Conservation (phyloP, 2,329 filamentous ascomycete genomes). For the Alternaria tenuissima region DNA sequence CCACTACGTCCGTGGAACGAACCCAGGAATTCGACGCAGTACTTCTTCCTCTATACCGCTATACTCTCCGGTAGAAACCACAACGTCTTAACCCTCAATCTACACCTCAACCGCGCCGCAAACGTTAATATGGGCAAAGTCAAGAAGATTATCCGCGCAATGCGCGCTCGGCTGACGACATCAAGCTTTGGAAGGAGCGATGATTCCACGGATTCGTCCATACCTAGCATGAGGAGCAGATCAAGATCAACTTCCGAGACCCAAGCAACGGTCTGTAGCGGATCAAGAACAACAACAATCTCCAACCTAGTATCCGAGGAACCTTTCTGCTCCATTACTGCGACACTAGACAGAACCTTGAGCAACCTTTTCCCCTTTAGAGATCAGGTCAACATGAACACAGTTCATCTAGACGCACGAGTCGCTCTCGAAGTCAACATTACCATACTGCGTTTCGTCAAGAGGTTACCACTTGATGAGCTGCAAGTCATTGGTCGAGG, state of each 20-base stretch:
- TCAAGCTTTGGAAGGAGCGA: neutral
- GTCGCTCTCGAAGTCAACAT: conserved; percentile 12
- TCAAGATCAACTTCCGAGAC: neutral
- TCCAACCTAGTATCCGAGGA: neutral
- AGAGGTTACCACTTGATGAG: conserved; percentile 10
- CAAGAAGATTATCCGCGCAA: conserved; percentile 1
- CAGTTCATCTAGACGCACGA: neutral
- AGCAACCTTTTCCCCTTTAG: neutral
- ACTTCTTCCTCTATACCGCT: neutral
- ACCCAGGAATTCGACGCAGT: neutral
- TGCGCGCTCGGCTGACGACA: neutral
- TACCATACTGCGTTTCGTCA: conserved; percentile 9
- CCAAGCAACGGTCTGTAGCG: neutral
- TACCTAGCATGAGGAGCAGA: neutral
- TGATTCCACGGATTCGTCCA: neutral
- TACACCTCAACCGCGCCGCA: neutral
- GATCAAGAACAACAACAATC: neutral
- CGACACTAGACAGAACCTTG: neutral
- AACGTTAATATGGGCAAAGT: conserved; percentile 8
- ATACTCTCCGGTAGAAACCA: neutral
- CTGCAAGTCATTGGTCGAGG: conserved; percentile 1
- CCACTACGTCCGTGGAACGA: neutral
- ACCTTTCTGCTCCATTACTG: neutral
- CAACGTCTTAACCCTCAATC: neutral
- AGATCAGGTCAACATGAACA: neutral